A percentile compares a stretch with the other conserved stretches of the same genome.
Conservation (phyloP, 2,329 filamentous ascomycete species). For the Aspergillus brasiliensis region DNA sequence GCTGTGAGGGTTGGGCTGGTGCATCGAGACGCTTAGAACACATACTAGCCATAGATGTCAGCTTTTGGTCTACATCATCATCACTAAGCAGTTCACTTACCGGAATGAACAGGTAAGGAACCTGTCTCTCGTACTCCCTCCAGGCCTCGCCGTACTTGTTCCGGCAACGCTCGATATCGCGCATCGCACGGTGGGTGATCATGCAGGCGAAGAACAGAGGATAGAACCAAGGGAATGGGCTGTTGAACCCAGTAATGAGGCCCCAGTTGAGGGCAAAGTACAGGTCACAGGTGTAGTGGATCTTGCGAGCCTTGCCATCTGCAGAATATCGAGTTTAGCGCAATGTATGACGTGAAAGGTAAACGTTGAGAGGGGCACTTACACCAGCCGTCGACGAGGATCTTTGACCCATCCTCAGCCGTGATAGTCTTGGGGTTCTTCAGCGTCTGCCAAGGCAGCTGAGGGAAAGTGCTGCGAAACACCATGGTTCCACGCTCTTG, state of each 20-base stretch:
- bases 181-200: slow-evolving; percentile 75
- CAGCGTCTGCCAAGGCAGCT: slow-evolving; percentile 84
- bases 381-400: slow-evolving; percentile 85
- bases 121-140: slow-evolving; percentile 75
- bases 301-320: slow-evolving; percentile 74
- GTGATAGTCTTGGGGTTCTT: slow-evolving; percentile 78
- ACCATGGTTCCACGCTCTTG: slow-evolving; percentile 71
- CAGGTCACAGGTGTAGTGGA: slow-evolving; percentile 78
- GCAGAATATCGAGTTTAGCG: slow-evolving; percentile 21
- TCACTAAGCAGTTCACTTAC: slow-evolving; percentile 39
- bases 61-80: not conserved
- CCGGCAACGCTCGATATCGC: slow-evolving; percentile 75
- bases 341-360: not conserved
- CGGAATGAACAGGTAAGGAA: slow-evolving; percentile 85
- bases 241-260: slow-evolving; percentile 76
- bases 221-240: slow-evolving; percentile 89
- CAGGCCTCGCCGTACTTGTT: slow-evolving; percentile 81
- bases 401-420: slow-evolving; percentile 71
- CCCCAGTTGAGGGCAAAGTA: slow-evolving; percentile 79
- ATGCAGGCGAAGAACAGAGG: slow-evolving; percentile 77
- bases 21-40: slow-evolving; percentile 31
- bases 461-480: slow-evolving; percentile 79
- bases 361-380: slow-evolving; percentile 37
- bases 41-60: slow-evolving; percentile 26
- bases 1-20: not conserved